These are phyloP conservation scores for Agrocybe praecox DNA, from an alignment of 768 basidiomycete species.

Conservation along the genomic window DNA sequence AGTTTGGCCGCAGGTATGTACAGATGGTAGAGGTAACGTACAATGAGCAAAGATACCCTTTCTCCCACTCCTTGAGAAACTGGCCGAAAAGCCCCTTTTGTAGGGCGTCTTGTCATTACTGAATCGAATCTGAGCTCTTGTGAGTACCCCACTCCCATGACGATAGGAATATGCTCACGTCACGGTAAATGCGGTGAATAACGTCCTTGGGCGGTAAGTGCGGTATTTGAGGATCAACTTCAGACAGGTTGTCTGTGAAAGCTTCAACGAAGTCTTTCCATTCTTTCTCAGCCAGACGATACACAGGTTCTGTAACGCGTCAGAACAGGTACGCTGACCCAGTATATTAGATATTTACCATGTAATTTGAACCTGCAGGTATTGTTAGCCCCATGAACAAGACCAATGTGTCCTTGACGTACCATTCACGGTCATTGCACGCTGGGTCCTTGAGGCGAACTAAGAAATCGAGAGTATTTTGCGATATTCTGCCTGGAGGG, in stretches of 20 bases:
- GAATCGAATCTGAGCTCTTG: conserved; percentile 69
- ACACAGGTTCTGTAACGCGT: conserved; percentile 65
- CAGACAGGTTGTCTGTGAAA: conserved; percentile 67
- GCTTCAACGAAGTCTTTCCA: conserved; percentile 84
- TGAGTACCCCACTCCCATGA: background rate
- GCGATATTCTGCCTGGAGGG: conserved; percentile 82
- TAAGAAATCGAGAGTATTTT: conserved; percentile 84
- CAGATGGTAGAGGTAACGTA: conserved; percentile 38
- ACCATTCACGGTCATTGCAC: conserved; percentile 88
- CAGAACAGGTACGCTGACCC: background rate
- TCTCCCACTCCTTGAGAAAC: conserved; percentile 85
- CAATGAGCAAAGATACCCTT: conserved; percentile 91
- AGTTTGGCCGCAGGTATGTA: background rate
- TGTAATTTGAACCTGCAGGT: conserved; percentile 79
- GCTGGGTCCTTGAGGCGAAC: conserved; percentile 67
- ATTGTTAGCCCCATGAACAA: background rate
- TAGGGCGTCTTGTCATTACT: conserved; percentile 97
- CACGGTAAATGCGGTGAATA: conserved; percentile 91
- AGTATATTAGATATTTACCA: conserved; percentile 41
- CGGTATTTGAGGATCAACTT: conserved; percentile 83
- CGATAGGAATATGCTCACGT: conserved; percentile 46
- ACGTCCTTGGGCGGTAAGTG: conserved; percentile 90
- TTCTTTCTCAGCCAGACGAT: conserved; percentile 82
- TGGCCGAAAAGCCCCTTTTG: conserved; percentile 79
- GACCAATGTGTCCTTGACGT: background rate